A percentile compares a stretch with the other conserved stretches of the same genome.
phyloP scores from a whole-genome alignment of 345 rosid genomes.

The Geranium rotundifolium region DNA sequence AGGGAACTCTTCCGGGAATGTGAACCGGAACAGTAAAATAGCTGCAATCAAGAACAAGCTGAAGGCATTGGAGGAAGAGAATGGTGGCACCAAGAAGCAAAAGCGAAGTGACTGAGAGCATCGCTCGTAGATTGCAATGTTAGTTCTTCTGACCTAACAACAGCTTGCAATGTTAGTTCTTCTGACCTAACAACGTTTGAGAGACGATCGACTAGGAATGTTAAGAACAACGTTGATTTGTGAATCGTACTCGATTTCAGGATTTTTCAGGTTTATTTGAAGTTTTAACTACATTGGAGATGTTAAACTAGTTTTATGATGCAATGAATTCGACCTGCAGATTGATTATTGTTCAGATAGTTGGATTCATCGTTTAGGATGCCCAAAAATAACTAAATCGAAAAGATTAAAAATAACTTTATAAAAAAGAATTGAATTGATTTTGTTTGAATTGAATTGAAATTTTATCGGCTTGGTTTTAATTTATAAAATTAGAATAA shows the following conservation, averaged over 20 bases:
- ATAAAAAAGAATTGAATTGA: too few relatives aligned
- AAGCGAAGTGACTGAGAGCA: constrained; percentile 20
- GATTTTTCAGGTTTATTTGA: neutral
- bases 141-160: neutral
- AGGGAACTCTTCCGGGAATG: constrained; percentile 40
- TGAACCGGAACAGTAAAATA: constrained; percentile 57
- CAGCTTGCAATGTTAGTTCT: neutral
- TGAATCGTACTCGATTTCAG: neutral
- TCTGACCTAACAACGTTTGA: neutral
- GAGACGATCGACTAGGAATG: neutral
- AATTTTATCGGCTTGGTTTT: too few relatives aligned
- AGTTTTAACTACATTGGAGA: too few relatives aligned
- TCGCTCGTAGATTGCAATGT: neutral
- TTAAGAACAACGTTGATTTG: too few relatives aligned
- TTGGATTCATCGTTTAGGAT: too few relatives aligned
- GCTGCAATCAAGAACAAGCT: constrained; percentile 85
- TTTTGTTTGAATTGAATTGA: too few relatives aligned
- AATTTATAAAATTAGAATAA: too few relatives aligned
- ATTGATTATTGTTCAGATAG: too few relatives aligned
- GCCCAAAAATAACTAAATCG: too few relatives aligned
- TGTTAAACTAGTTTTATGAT: too few relatives aligned
- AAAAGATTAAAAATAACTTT: too few relatives aligned
- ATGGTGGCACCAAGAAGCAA: constrained; percentile 45
- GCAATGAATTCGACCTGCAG: too few relatives aligned
- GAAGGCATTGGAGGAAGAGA: constrained; percentile 65